Conservation (phyloP, 306 rosid genomes). For the Astragalus membranaceus region DNA sequence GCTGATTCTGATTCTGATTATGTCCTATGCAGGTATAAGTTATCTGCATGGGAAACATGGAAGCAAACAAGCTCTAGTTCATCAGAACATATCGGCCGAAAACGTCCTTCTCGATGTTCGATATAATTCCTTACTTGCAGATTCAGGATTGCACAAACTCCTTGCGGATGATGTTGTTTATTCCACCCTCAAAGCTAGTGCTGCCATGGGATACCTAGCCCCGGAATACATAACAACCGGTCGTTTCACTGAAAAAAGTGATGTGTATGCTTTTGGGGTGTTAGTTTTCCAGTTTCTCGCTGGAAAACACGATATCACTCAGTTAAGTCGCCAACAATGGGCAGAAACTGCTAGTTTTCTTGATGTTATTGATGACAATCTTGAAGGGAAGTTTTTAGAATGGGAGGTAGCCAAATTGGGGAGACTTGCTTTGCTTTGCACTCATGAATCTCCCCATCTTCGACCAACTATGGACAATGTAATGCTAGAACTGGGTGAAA, state of each 20-base stretch:
- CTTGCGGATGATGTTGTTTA: conserved; percentile 77
- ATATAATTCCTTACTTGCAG: conserved; percentile 52
- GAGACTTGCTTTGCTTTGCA: conserved; percentile 59
- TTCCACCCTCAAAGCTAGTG: conserved; percentile 72
- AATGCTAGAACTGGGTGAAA: conserved; percentile 32
- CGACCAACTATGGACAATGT: conserved; percentile 67
- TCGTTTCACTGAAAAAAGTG: conserved; percentile 64
- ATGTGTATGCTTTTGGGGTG: conserved; percentile 77
- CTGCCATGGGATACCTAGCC: conserved; percentile 84
- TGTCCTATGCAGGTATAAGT: conserved; percentile 50
- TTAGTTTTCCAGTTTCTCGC: conserved; percentile 67
- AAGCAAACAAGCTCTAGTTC: conserved; percentile 43
- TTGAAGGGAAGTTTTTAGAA: conserved; percentile 57
- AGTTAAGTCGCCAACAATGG: conserved; percentile 28
- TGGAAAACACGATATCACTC: conserved; percentile 50
- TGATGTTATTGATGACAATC: conserved; percentile 56
- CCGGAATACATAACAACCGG: conserved; percentile 76
- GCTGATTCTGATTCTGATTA: neutral
- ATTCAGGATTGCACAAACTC: conserved; percentile 81
- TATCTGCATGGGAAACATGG: conserved; percentile 57
- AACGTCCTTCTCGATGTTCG: conserved; percentile 56
- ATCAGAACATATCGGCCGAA: conserved; percentile 74
- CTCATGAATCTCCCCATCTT: conserved; percentile 47
- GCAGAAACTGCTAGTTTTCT: conserved; percentile 32
- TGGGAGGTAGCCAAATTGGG: conserved; percentile 57